Conservation (phyloP, 1,284 basidiomycete genomes). For the Austroboletus niveus region DNA sequence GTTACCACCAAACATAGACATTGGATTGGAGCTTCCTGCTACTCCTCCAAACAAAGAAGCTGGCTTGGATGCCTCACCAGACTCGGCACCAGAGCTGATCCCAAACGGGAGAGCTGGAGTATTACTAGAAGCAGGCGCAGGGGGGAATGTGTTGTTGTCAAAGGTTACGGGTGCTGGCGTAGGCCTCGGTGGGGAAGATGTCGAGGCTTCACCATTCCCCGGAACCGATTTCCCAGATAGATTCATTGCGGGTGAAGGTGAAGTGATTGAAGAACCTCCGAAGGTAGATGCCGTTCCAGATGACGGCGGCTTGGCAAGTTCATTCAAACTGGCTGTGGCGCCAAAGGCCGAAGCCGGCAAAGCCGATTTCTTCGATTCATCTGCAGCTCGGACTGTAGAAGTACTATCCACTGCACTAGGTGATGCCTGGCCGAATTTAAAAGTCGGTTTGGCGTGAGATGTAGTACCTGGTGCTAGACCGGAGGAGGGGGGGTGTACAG, state of each 20-base stretch:
- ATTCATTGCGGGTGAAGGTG: conserved; percentile 5
- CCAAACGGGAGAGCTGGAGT: conserved; percentile 21
- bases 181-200: conserved; percentile 9
- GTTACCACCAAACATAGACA: conserved; percentile 6
- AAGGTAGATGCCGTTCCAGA: conserved; percentile 16
- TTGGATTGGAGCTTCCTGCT: not conserved
- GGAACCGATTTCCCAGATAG: conserved; percentile 12
- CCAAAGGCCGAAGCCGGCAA: conserved; percentile 16
- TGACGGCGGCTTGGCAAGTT: conserved; percentile 14
- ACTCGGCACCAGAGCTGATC: conserved; percentile 10
- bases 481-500: conserved; percentile 9
- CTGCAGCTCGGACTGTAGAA: not conserved
- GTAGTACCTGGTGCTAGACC: conserved; percentile 7
- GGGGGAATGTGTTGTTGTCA: conserved; percentile 6
- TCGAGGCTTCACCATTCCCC: conserved; percentile 2
- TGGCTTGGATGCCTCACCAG: conserved; percentile 20
- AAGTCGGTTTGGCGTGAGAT: conserved; percentile 20
- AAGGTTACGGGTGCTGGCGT: conserved; percentile 2
- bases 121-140: conserved; percentile 10
- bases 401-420: conserved; percentile 9
- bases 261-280: conserved; percentile 10
- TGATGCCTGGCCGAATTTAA: conserved; percentile 21
- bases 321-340: conserved; percentile 9
- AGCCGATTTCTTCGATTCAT: conserved; percentile 17
- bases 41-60: conserved; percentile 12